Conservation (phyloP, 805 yeast species). For the Kregervanrija fluxuum region DNA sequence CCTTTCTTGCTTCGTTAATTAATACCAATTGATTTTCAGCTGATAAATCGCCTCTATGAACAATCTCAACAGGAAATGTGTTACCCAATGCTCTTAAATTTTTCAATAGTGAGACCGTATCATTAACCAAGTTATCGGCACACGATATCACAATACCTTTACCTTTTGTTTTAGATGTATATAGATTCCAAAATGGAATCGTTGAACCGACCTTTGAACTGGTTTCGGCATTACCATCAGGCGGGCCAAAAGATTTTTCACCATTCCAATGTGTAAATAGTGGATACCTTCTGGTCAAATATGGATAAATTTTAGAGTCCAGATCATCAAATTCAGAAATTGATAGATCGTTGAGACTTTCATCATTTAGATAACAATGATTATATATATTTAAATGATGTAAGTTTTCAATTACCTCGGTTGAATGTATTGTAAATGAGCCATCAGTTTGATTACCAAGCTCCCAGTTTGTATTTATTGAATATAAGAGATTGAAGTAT, state of each 20-base stretch:
- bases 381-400: constrained; percentile 7
- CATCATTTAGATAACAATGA: constrained; percentile 6
- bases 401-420: constrained; percentile 3
- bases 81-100: constrained; percentile 43
- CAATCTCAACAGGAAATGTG: constrained; percentile 38
- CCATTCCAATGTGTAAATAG: constrained; percentile 32
- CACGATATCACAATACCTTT: constrained; percentile 48
- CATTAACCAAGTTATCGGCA: constrained; percentile 35
- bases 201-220: too few relatives aligned
- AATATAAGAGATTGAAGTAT: too few relatives aligned
- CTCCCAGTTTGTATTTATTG: too few relatives aligned
- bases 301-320: constrained; percentile 31
- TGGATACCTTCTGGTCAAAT: constrained; percentile 28
- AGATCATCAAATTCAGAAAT: constrained; percentile 15
- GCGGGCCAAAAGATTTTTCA: background rate
- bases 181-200: constrained; percentile 15
- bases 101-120: constrained; percentile 36
- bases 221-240: too few relatives aligned
- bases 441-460: too few relatives aligned
- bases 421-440: too few relatives aligned
- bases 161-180: constrained; percentile 28
- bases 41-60: constrained; percentile 36
- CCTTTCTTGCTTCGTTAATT: constrained; percentile 27
- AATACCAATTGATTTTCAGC: constrained; percentile 25
- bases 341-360: background rate